Conservation (phyloP, 257 asterid species). For the Craterostigma plantagineum region DNA sequence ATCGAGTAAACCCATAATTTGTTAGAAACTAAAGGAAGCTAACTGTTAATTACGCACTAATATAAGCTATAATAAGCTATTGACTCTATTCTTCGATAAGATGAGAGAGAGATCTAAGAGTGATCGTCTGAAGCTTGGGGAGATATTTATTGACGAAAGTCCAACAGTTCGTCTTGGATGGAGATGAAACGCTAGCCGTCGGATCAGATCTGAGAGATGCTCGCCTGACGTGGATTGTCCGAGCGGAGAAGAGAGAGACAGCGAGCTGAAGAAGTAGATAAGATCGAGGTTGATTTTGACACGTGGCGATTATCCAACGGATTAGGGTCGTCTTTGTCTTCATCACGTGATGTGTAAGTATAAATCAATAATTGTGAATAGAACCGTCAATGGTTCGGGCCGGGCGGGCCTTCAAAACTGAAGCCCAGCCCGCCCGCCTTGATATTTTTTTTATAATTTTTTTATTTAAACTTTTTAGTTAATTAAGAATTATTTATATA, state of each 20-base stretch:
- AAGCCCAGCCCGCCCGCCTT: no score
- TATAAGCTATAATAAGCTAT: neutral
- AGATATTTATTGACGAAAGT: neutral
- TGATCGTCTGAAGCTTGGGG: neutral
- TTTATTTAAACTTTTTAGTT: no score
- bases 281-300: neutral
- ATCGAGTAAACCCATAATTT: conserved; percentile 54
- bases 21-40: neutral
- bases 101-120: neutral
- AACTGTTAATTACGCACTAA: no score
- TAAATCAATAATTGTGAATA: no score
- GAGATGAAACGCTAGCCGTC: neutral
- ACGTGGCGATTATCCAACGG: no score
- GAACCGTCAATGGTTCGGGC: no score
- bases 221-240: conserved; percentile 1
- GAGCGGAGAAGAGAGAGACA: neutral
- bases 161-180: neutral
- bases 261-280: conserved; percentile 1
- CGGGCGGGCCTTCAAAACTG: no score
- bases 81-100: neutral
- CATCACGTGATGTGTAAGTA: no score
- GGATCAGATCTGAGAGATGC: neutral
- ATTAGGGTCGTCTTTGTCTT: no score
- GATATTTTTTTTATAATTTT: no score
- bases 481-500: no score